Conservation (phyloP, 768 basidiomycete genomes). For the Serendipita indica region DNA sequence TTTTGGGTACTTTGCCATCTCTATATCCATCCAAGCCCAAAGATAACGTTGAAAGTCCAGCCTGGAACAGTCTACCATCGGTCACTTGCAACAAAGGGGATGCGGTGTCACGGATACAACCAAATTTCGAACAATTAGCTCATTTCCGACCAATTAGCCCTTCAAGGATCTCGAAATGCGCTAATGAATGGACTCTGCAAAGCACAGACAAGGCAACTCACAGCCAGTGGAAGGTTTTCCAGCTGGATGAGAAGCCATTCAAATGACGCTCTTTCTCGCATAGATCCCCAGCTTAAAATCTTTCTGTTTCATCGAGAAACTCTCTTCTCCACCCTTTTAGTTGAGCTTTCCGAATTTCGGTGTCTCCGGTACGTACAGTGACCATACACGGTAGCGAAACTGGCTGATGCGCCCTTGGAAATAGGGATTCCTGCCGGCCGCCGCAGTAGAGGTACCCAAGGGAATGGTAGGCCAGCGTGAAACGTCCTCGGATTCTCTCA, state of each 20-base stretch:
- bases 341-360: constrained; percentile 27
- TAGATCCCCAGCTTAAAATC: neutral
- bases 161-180: constrained; percentile 42
- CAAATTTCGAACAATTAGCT: constrained; percentile 26
- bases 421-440: constrained; percentile 45
- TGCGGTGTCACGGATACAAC: neutral
- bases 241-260: constrained; percentile 58
- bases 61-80: neutral
- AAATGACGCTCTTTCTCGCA: constrained; percentile 46
- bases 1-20: neutral
- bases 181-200: neutral
- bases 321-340: constrained; percentile 19
- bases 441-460: constrained; percentile 65
- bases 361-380: constrained; percentile 50
- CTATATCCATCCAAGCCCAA: neutral
- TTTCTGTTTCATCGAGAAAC: neutral
- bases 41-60: neutral
- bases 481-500: constrained; percentile 59
- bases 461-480: constrained; percentile 69
- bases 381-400: constrained; percentile 52
- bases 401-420: constrained; percentile 31
- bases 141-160: constrained; percentile 48
- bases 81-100: neutral
- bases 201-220: constrained; percentile 22
- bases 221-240: constrained; percentile 63